These are phyloP conservation scores for Saturnispora dispora DNA, from an alignment of 805 yeast genomes.

Conservation along the genomic window DNA sequence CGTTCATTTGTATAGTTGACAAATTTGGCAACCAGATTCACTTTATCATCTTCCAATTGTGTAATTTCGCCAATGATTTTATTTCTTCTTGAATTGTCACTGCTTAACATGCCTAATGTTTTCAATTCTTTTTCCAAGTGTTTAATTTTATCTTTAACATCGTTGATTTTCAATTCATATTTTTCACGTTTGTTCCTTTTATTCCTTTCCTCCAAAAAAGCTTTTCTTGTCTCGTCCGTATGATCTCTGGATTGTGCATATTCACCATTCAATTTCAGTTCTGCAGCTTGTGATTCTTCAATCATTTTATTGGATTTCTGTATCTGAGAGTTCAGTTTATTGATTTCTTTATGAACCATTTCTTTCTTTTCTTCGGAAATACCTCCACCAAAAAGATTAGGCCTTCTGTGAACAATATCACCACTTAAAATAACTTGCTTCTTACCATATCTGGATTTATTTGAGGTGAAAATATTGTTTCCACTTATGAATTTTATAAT, in stretches of 20 bases:
- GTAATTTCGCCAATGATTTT: neutral
- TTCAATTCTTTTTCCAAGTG: neutral
- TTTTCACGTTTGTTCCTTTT: constrained; percentile 4
- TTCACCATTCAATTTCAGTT: constrained; percentile 11
- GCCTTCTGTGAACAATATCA: constrained; percentile 55
- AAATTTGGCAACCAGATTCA: neutral
- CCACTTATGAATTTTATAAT: constrained; percentile 52
- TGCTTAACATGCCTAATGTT: neutral
- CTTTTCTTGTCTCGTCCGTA: constrained; percentile 6
- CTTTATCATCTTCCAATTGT: neutral
- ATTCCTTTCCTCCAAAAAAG: neutral
- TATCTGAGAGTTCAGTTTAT: constrained; percentile 6
- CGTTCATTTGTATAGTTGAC: neutral
- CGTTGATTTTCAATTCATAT: constrained; percentile 1
- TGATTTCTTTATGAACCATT: constrained; percentile 15
- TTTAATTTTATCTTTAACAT: neutral
- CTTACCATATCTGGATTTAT: constrained; percentile 56
- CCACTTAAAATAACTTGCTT: constrained; percentile 50
- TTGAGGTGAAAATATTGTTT: constrained; percentile 40
- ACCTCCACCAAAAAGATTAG: constrained; percentile 31
- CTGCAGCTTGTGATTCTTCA: neutral
- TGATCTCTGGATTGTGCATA: constrained; percentile 10
- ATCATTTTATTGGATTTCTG: neutral
- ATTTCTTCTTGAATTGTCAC: neutral
- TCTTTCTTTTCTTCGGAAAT: constrained; percentile 23